phyloP scores from a whole-genome alignment of 1,284 basidiomycete genomes.

The Coniferiporia weirii region DNA sequence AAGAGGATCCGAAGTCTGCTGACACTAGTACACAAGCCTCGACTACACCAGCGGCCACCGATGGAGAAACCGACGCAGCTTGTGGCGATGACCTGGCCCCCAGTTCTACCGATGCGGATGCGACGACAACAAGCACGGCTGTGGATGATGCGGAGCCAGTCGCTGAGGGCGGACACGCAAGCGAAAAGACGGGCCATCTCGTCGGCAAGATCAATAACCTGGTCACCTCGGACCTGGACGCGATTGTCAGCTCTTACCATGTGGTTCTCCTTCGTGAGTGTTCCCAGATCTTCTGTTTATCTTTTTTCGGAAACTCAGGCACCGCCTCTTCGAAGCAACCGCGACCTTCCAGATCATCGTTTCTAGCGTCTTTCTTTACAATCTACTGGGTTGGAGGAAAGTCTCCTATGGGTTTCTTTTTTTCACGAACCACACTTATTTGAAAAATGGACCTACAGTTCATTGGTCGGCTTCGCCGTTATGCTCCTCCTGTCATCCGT shows the following conservation, averaged over 20 bases:
- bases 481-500: slow-evolving; percentile 34
- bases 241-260: slow-evolving; percentile 19
- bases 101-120: background rate
- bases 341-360: slow-evolving; percentile 27
- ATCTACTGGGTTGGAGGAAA: slow-evolving; percentile 25
- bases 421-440: background rate
- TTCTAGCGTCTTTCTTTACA: slow-evolving; percentile 28
- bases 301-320: slow-evolving; percentile 11
- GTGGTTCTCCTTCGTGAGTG: slow-evolving; percentile 14
- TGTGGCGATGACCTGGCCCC: background rate
- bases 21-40: background rate
- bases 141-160: background rate
- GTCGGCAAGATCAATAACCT: slow-evolving; percentile 37
- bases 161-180: slow-evolving; percentile 10
- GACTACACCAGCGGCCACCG: slow-evolving; percentile 1
- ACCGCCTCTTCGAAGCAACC: background rate
- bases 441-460: slow-evolving; percentile 16
- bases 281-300: background rate
- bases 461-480: slow-evolving; percentile 33
- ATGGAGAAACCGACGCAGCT: background rate
- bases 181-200: slow-evolving; percentile 26
- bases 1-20: background rate
- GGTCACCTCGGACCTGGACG: slow-evolving; percentile 20
- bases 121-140: background rate
- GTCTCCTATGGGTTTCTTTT: background rate